phyloP scores from a whole-genome alignment of 257 asterid genomes.

The Sherardia arvensis region DNA sequence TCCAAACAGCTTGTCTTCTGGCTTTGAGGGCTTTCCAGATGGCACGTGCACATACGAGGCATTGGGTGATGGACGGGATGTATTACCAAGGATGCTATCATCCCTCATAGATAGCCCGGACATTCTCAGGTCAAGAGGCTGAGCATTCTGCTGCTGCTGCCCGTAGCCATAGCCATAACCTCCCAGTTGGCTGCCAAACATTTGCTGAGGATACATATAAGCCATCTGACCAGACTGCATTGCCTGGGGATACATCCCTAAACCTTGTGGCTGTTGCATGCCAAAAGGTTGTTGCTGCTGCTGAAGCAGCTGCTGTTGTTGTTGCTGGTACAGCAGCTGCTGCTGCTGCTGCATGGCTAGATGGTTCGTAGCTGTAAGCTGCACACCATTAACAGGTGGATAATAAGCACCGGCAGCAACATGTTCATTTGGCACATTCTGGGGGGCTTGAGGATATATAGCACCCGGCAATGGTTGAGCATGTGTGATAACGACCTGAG shows the following conservation, averaged over 20 bases:
- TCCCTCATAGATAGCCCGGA: slow-evolving; percentile 70
- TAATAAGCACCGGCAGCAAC: slow-evolving; percentile 29
- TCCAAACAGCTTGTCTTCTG: slow-evolving; percentile 74
- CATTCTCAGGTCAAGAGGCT: slow-evolving; percentile 56
- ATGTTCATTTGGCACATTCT: slow-evolving; percentile 29
- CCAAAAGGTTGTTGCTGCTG: slow-evolving; percentile 24
- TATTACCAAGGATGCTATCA: slow-evolving; percentile 30
- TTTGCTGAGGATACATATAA: slow-evolving; percentile 64
- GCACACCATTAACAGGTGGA: slow-evolving; percentile 34
- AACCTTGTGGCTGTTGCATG: slow-evolving; percentile 26
- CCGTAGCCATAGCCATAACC: slow-evolving; percentile 52
- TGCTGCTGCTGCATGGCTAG: slow-evolving; percentile 31
- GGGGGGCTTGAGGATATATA: slow-evolving; percentile 35
- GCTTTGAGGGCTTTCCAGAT: slow-evolving; percentile 58
- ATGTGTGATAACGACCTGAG: slow-evolving; percentile 22
- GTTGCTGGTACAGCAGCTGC: slow-evolving; percentile 34
- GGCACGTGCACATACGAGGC: slow-evolving; percentile 42
- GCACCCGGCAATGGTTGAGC: slow-evolving; percentile 35
- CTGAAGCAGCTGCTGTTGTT: slow-evolving; percentile 7
- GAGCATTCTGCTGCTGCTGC: slow-evolving; percentile 61
- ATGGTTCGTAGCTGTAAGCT: slow-evolving; percentile 22
- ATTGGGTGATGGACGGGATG: slow-evolving; percentile 25
- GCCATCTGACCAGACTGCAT: slow-evolving; percentile 68
- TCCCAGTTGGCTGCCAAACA: slow-evolving; percentile 61
- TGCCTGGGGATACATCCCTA: slow-evolving; percentile 64